A percentile compares a stretch with the other conserved stretches of the same genome.
Conservation (phyloP, 73 alveolate genomes). For the Blepharisma stoltei region DNA sequence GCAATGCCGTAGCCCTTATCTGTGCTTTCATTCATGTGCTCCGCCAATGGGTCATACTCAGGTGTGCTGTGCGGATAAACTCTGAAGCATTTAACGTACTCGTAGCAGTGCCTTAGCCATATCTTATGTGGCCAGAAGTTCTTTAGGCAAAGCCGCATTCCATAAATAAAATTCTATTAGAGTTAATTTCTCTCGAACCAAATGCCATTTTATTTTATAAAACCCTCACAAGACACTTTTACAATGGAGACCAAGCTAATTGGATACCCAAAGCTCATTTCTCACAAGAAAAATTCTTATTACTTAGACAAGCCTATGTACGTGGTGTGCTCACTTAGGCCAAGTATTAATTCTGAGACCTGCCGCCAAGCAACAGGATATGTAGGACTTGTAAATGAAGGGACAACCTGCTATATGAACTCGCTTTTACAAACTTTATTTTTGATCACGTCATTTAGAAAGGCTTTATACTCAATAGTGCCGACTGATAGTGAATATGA, state of each 20-base stretch:
- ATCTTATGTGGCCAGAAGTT: conserved; percentile 28
- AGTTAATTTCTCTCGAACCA: too few relatives aligned
- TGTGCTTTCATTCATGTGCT: too few relatives aligned
- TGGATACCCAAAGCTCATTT: conserved; percentile 20
- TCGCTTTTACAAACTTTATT: conserved; percentile 79
- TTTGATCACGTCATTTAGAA: conserved; percentile 69
- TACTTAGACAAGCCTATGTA: neutral
- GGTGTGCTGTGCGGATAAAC: too few relatives aligned
- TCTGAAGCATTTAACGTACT: too few relatives aligned
- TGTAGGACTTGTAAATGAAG: conserved; percentile 84
- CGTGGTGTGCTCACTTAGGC: neutral
- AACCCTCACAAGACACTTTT: conserved; percentile 28
- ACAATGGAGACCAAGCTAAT: conserved; percentile 9
- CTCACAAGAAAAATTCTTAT: neutral
- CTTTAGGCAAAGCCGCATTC: neutral
- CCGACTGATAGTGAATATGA: conserved; percentile 69
- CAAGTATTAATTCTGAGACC: neutral
- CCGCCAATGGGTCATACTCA: too few relatives aligned
- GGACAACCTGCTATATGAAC: conserved; percentile 89
- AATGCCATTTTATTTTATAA: too few relatives aligned
- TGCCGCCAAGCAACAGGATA: conserved; percentile 33
- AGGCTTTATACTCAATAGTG: conserved; percentile 78
- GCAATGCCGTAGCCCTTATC: too few relatives aligned
- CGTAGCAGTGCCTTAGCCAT: too few relatives aligned
- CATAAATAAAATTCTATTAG: too few relatives aligned